Evolutionary conservation across 2,329 filamentous ascomycete genomes (phyloP).

Genomic region (Aspergillus sp.): DNA sequence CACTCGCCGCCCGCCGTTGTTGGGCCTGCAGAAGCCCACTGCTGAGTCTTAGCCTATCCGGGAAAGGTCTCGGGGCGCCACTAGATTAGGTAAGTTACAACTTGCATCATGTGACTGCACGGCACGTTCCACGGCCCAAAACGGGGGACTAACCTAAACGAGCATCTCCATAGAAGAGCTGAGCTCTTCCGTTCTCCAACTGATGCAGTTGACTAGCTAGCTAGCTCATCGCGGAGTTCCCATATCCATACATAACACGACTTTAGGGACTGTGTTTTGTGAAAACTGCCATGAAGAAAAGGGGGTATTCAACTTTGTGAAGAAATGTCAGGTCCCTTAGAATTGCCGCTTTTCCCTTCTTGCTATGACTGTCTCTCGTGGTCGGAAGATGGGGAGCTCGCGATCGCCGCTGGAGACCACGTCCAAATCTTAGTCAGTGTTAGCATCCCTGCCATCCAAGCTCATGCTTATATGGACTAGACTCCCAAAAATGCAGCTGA

Average conservation of each 20-base stretch:
- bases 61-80: background rate
- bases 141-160: background rate
- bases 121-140: background rate
- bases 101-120: background rate
- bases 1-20: background rate
- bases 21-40: background rate
- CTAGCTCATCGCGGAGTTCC: background rate
- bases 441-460: slow-evolving; percentile 8
- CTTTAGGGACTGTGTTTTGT: background rate
- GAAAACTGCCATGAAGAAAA: background rate
- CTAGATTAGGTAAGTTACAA: background rate
- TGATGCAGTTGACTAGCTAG: background rate
- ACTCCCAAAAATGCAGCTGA: slow-evolving; percentile 27
- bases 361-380: slow-evolving; percentile 57
- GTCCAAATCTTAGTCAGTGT: slow-evolving; percentile 53
- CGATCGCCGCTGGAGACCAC: slow-evolving; percentile 57
- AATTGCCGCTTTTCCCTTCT: slow-evolving; percentile 52
- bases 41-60: background rate
- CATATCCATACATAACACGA: background rate
- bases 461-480: slow-evolving; percentile 23
- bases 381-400: slow-evolving; percentile 61
- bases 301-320: background rate
- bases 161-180: background rate
- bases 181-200: background rate
- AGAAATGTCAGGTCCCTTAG: slow-evolving; percentile 31